Evolutionary conservation across 2,329 filamentous ascomycete genomes (phyloP).

Genomic region (Chalaropsis ovoidea): DNA sequence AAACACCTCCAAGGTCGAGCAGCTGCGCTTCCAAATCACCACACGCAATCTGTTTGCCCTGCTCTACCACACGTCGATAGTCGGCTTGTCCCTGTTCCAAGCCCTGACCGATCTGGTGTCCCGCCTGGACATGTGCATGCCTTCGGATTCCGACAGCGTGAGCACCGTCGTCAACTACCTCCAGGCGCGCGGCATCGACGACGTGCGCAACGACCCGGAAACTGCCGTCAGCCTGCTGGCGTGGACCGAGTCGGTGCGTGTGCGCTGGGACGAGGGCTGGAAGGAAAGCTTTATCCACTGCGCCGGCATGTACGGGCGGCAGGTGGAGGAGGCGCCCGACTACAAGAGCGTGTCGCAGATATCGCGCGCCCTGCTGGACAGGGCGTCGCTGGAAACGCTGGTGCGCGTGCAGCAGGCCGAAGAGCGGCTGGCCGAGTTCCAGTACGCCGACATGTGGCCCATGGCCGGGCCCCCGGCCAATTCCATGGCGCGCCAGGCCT

Average conservation of each 20-base stretch:
- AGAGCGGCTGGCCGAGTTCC: conserved; percentile 49
- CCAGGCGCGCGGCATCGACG: conserved; percentile 49
- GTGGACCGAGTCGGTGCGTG: conserved; percentile 53
- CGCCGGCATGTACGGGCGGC: conserved; percentile 48
- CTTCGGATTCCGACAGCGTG: conserved; percentile 46
- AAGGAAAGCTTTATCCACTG: conserved; percentile 57
- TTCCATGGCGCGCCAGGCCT: conserved; percentile 33
- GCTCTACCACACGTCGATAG: conserved; percentile 52
- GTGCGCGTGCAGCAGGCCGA: conserved; percentile 53
- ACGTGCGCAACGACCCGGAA: conserved; percentile 51
- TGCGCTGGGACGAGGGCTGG: conserved; percentile 58
- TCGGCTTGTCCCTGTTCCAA: conserved; percentile 53
- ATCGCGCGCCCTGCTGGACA: conserved; percentile 52
- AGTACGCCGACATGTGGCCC: conserved; percentile 53
- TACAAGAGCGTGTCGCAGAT: conserved; percentile 51
- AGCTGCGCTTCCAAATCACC: conserved; percentile 51
- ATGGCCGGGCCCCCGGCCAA: conserved; percentile 29
- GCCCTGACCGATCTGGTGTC: conserved; percentile 52
- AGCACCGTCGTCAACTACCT: conserved; percentile 53
- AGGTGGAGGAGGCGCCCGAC: conserved; percentile 44
- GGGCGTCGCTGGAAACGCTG: conserved; percentile 51
- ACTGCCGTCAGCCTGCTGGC: conserved; percentile 52
- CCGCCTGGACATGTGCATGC: conserved; percentile 50
- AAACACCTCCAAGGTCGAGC: conserved; percentile 39
- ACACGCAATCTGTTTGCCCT: conserved; percentile 61